phyloP scores from a whole-genome alignment of 23 red algal genomes.

The Cyanidioschyzon merolae region DNA sequence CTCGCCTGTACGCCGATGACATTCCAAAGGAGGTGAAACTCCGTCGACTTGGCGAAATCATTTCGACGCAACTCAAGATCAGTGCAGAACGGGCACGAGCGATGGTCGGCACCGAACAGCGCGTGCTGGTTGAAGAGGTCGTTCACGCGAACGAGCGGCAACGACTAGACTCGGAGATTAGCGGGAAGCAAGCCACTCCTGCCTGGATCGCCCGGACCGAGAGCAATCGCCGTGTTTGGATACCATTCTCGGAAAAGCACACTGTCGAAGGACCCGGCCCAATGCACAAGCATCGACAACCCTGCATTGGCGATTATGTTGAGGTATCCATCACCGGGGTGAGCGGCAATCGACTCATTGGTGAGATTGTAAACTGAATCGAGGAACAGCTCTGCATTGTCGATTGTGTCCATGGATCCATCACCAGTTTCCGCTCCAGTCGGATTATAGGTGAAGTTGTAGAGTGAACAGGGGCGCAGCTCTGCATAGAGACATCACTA shows the following conservation, averaged over 20 bases:
- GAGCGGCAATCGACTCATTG: background rate
- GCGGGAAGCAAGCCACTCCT: background rate
- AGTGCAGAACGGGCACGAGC: background rate
- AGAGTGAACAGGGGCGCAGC: too few species aligned
- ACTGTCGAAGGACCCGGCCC: too few species aligned
- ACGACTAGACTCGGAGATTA: background rate
- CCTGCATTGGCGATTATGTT: background rate
- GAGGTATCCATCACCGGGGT: background rate
- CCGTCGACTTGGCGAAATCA: constrained; percentile 26
- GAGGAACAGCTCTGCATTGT: too few species aligned
- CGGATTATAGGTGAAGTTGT: too few species aligned
- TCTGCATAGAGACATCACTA: too few species aligned
- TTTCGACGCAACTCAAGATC: background rate
- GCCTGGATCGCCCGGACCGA: background rate
- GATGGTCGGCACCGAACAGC: constrained; percentile 5
- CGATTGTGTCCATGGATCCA: too few species aligned
- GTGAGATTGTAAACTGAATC: too few species aligned
- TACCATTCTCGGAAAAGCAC: background rate
- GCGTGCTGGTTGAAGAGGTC: constrained; percentile 20
- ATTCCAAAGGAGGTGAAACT: constrained; percentile 31
- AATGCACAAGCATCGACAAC: too few species aligned
- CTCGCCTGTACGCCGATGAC: constrained; percentile 20
- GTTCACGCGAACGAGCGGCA: background rate
- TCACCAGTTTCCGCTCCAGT: too few species aligned
- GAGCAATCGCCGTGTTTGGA: background rate